A percentile compares a stretch with the other conserved stretches of the same genome.
These are phyloP conservation scores for Backusella psychrophila DNA, from an alignment of 192 early-diverging fungal genomes.

Conservation along the genomic window DNA sequence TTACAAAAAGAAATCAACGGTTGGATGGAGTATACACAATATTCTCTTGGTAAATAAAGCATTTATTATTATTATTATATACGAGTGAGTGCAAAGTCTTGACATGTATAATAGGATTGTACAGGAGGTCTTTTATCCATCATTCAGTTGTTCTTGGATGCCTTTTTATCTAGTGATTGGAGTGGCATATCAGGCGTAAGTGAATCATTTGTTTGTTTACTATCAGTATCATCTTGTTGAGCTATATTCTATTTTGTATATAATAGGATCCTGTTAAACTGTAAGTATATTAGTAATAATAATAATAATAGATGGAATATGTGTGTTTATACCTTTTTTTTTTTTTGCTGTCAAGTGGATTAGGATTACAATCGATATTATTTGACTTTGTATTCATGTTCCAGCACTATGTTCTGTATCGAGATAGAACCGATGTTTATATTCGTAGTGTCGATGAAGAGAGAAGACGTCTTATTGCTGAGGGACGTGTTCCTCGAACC, in stretches of 20 bases:
- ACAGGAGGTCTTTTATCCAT: constrained; percentile 79
- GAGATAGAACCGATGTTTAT: constrained; percentile 36
- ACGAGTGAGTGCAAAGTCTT: not conserved
- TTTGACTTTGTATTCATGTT: constrained; percentile 84
- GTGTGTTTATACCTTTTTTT: not conserved
- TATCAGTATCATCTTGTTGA: not conserved
- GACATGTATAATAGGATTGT: constrained; percentile 53
- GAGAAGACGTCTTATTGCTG: constrained; percentile 26
- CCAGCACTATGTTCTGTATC: constrained; percentile 83
- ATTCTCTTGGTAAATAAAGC: constrained; percentile 58
- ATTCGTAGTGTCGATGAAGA: constrained; percentile 35
- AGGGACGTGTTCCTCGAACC: constrained; percentile 17
- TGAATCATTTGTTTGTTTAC: not conserved
- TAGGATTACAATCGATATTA: constrained; percentile 73
- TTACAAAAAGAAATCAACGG: constrained; percentile 69
- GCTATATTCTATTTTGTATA: not conserved
- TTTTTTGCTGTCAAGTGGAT: constrained; percentile 42
- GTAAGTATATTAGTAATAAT: constrained; percentile 18
- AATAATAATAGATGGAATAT: not conserved
- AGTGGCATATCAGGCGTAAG: constrained; percentile 56
- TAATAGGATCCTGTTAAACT: constrained; percentile 60
- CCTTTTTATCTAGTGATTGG: constrained; percentile 57
- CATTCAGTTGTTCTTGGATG: constrained; percentile 76
- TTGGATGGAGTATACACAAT: constrained; percentile 89
- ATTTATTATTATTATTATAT: not conserved